Evolutionary conservation across 1,139 yeast species (phyloP), one percentile per base, ranked within the genome.

Genomic region (Suhomyces panamericanus): DNA sequence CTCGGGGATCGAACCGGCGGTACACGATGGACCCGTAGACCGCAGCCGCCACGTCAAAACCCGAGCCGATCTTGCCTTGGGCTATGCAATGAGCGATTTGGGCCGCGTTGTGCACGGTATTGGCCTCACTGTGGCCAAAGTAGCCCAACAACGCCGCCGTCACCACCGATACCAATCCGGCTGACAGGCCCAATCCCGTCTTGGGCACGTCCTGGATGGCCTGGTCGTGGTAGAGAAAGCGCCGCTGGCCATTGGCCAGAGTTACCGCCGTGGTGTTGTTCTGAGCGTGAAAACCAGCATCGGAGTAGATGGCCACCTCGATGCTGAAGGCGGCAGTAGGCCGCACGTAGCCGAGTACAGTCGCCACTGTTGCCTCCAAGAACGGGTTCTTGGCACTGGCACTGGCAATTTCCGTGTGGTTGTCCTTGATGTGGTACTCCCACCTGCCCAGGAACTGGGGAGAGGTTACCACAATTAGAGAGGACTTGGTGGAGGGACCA

Each of bases 1-100:
- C 53, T 10, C 52, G 56, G 0, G 90, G 87, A 8, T 69, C 67
- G 58, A 93, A 93, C 49, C 99, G 71, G 32, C 79, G 75, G 63
- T 93, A 93, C 6, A 83, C 75, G 38, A 91, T 86, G 0, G 96
- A 87, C 2, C 99, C 99, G 64, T 77, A 93, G 0, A 88, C 85
- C 0, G 99, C 99, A 8, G 98, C 85, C 0, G 96, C 98, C 35
- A 95, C 95, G 60, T 93, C 99, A 63, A 93, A 93, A 0, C 99
- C 99, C 3, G 96, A 88, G 0, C 99, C 99, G 24, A 93, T 83
- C 63, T 95, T 95, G 36, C 88, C 87, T 62, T 93, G 99, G 2
- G 99, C 98, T 45, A 80, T 78, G 62, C 97, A 91, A 62, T 93
- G 99, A 1, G 96, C 87, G 11, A 88, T 70, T 60, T 93, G 99